Conservation (phyloP, 345 rosid species). For the Salix arbutifolia region DNA sequence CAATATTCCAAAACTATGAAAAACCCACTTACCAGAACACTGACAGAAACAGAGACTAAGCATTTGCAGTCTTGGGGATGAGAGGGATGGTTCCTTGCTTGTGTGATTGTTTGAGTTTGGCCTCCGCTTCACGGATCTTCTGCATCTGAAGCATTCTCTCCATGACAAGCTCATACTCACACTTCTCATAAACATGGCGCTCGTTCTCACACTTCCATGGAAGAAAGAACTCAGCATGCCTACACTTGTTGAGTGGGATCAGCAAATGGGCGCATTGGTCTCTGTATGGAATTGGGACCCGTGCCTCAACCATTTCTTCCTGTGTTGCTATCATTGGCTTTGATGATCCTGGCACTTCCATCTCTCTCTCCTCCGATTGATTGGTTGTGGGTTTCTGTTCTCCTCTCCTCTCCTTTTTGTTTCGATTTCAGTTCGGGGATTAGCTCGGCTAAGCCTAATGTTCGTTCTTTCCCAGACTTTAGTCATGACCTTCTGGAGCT, state of each 20-base stretch:
- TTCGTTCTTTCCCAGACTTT: not conserved
- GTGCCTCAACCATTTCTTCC: constrained; percentile 85
- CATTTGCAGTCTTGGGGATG: constrained; percentile 79
- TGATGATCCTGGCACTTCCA: constrained; percentile 87
- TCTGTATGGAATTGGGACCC: constrained; percentile 73
- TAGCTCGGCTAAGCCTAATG: no score
- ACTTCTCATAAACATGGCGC: constrained; percentile 94
- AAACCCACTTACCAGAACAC: constrained; percentile 1
- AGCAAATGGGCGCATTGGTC: constrained; percentile 95
- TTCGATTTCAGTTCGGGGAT: not conserved
- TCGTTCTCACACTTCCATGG: constrained; percentile 98
- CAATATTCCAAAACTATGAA: not conserved
- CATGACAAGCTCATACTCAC: constrained; percentile 97
- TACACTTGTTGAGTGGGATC: constrained; percentile 93
- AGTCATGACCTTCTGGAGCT: not conserved
- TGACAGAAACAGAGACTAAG: constrained; percentile 29
- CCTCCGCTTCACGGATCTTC: constrained; percentile 87
- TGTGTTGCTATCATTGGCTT: constrained; percentile 98
- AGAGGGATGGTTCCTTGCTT: constrained; percentile 53
- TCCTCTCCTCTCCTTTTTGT: not conserved
- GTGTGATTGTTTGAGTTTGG: constrained; percentile 48
- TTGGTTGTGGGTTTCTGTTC: not conserved
- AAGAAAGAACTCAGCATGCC: constrained; percentile 86
- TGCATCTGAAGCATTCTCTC: constrained; percentile 98
- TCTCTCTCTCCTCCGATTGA: constrained; percentile 6